Conservation (phyloP, 2,329 filamentous ascomycete genomes). For the Fusarium nodosum region DNA sequence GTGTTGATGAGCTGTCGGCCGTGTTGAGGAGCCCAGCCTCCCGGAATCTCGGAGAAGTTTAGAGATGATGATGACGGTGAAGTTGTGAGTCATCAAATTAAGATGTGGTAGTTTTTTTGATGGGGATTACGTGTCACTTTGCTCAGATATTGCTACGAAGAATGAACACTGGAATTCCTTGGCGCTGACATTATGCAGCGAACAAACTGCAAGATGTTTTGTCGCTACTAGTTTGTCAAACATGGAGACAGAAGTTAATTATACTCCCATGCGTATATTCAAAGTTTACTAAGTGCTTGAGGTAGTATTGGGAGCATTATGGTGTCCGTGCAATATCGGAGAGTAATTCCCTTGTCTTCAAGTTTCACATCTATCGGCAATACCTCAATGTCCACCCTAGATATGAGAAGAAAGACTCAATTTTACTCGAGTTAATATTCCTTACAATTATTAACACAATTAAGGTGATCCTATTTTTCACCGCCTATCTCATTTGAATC, state of each 20-base stretch:
- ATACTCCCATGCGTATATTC: constrained; percentile 11
- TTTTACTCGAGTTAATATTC: constrained; percentile 5
- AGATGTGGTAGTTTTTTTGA: background rate
- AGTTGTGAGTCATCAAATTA: background rate
- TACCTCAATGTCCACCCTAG: constrained; percentile 1
- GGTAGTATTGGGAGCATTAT: constrained; percentile 3
- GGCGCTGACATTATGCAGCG: background rate
- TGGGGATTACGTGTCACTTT: background rate
- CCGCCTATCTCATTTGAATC: constrained; percentile 20
- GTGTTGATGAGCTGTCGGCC: constrained; percentile 24
- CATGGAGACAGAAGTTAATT: background rate
- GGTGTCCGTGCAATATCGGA: constrained; percentile 16
- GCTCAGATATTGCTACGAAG: background rate
- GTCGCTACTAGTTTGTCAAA: background rate
- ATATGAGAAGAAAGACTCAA: background rate
- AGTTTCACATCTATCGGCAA: constrained; percentile 23
- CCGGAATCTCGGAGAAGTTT: constrained; percentile 24
- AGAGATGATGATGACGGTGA: background rate
- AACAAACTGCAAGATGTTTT: background rate
- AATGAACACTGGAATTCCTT: background rate
- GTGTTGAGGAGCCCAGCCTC: constrained; percentile 18
- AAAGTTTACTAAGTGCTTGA: background rate
- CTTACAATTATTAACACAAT: constrained; percentile 16
- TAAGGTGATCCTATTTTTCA: constrained; percentile 21
- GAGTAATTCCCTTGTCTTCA: constrained; percentile 13